Evolutionary conservation across 2,329 filamentous ascomycete species (phyloP).

Genomic region (Orbilia quercus): DNA sequence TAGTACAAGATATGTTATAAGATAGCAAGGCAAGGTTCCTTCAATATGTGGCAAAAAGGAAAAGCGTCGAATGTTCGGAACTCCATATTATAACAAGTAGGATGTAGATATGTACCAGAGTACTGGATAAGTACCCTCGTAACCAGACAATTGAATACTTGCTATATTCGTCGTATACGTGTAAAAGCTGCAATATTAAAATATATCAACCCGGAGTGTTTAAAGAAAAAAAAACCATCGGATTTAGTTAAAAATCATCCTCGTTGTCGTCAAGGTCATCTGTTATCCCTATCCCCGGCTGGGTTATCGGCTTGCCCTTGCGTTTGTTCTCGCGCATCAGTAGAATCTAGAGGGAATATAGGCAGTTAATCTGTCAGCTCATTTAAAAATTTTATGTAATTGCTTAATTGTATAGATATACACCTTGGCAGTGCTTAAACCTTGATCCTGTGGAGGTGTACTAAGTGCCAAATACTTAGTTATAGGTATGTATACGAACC

Average conservation of each 20-base stretch:
- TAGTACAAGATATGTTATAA: conserved; percentile 16
- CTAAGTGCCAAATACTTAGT: no score
- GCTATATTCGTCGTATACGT: no score
- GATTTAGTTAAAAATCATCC: conserved; percentile 41
- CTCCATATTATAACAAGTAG: no score
- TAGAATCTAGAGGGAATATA: conserved; percentile 33
- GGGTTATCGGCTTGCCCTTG: conserved; percentile 49
- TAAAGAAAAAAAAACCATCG: not conserved
- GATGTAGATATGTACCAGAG: no score
- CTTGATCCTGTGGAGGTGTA: not conserved
- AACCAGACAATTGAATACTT: no score
- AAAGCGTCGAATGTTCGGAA: conserved; percentile 4
- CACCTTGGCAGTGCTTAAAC: conserved; percentile 17
- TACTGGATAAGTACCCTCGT: no score
- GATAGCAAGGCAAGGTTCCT: no score
- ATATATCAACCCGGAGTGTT: no score
- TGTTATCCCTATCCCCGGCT: conserved; percentile 16
- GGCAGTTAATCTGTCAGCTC: conserved; percentile 32
- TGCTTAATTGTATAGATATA: conserved; percentile 27
- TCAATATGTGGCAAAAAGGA: no score
- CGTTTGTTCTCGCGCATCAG: conserved; percentile 50
- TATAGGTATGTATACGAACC: conserved; percentile 35
- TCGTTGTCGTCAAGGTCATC: conserved; percentile 28
- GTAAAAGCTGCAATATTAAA: not conserved
- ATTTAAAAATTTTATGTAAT: conserved; percentile 7